A percentile compares a stretch with the other conserved stretches of the same genome.
These are phyloP conservation scores for Cudoniella acicularis DNA, from an alignment of 495 filamentous ascomycete genomes.

Conservation along the genomic window DNA sequence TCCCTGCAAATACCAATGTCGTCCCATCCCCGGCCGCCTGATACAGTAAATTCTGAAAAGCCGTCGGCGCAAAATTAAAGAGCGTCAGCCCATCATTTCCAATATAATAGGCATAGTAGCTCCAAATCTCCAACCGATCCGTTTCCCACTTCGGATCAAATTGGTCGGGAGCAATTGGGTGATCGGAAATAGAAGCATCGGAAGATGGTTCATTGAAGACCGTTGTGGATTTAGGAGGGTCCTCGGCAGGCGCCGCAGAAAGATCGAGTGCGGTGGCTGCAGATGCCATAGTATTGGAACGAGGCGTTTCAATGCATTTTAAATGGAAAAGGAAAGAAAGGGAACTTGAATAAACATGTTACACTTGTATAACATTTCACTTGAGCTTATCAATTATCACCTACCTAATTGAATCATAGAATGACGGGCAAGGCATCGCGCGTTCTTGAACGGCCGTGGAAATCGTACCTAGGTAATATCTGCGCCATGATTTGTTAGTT, in stretches of 20 bases:
- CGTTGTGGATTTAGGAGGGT: background rate
- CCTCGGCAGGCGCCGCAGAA: background rate
- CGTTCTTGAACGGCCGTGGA: background rate
- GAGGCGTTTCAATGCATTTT: background rate
- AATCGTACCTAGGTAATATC: no score
- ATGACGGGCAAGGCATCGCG: background rate
- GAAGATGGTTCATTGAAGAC: background rate
- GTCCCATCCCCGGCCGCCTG: constrained; percentile 50
- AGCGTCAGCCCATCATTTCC: constrained; percentile 64
- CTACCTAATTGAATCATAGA: background rate
- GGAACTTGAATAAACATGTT: background rate
- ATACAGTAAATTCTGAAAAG: constrained; percentile 59
- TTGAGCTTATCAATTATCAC: background rate
- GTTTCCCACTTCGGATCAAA: constrained; percentile 48
- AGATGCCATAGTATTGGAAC: background rate
- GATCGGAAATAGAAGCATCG: background rate
- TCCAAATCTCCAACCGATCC: constrained; percentile 57
- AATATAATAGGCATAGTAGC: constrained; percentile 66
- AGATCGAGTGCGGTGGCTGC: background rate
- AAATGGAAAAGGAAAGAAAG: background rate
- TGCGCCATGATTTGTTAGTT: background rate
- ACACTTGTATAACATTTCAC: background rate
- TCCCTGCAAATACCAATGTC: constrained; percentile 48
- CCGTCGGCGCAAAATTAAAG: constrained; percentile 67
- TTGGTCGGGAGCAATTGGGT: constrained; percentile 26